Percentiles rank a stretch among this genome's conserved stretches.
Conservation (phyloP, 805 yeast species). For the Barnettozyma wickerhamii region DNA sequence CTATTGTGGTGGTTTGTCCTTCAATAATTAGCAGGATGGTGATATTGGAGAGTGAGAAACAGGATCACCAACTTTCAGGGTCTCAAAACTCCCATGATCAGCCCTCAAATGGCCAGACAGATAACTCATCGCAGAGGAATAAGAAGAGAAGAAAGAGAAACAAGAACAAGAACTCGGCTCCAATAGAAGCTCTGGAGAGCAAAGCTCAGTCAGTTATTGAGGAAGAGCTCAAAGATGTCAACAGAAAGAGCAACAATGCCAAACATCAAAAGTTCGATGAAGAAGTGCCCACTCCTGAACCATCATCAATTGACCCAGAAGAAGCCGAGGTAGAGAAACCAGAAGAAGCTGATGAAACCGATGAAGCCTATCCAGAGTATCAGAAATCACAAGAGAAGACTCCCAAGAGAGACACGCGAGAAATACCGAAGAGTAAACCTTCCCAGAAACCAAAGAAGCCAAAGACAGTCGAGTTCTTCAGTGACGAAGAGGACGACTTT, state of each 20-base stretch:
- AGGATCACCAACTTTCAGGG: too few species aligned
- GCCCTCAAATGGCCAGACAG: neutral
- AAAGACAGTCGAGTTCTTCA: conserved; percentile 33
- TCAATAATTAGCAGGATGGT: too few species aligned
- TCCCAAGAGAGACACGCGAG: conserved; percentile 3
- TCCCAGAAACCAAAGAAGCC: conserved; percentile 11
- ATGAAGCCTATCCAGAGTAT: too few species aligned
- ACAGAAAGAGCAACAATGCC: neutral
- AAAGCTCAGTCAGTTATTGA: neutral
- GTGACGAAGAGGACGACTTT: conserved; percentile 32
- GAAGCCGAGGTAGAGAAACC: neutral
- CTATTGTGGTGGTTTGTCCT: too few species aligned
- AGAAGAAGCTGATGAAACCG: neutral
- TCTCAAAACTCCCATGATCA: neutral
- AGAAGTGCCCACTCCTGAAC: conserved; percentile 1
- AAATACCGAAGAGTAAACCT: conserved; percentile 6
- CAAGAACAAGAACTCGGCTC: conserved; percentile 3
- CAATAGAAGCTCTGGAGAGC: conserved; percentile 2
- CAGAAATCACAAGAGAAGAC: too few species aligned
- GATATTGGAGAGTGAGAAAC: too few species aligned
- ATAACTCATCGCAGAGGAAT: conserved; percentile 3
- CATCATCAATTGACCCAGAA: neutral
- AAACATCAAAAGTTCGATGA: conserved; percentile 5
- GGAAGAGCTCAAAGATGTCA: conserved; percentile 1
- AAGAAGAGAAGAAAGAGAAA: conserved; percentile 19